phyloP scores from a whole-genome alignment of 805 yeast species.

The Wickerhamomyces kurtzmanii region DNA sequence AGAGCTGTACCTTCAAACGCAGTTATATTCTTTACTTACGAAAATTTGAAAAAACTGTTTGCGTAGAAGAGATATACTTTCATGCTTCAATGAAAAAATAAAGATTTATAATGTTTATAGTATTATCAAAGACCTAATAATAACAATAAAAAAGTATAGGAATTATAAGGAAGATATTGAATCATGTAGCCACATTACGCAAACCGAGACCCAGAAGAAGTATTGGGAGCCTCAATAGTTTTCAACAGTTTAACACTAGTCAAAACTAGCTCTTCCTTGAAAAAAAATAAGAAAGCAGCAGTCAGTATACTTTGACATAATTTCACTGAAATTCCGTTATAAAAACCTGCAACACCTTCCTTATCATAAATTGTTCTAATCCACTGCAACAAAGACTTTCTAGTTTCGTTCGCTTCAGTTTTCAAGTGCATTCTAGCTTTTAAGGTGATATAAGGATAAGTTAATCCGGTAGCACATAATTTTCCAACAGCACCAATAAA shows the following conservation, averaged over 20 bases:
- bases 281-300: constrained; percentile 83
- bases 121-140: too few relatives aligned
- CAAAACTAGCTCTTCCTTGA: constrained; percentile 74
- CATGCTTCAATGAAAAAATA: too few relatives aligned
- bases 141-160: too few relatives aligned
- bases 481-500: constrained; percentile 85
- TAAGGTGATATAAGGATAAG: constrained; percentile 88
- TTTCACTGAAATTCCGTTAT: constrained; percentile 75
- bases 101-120: too few relatives aligned
- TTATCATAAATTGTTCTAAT: constrained; percentile 47
- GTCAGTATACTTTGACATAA: constrained; percentile 76
- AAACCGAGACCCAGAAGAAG: too few relatives aligned
- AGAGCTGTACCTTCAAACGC: constrained; percentile 92
- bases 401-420: constrained; percentile 21
- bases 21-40: constrained; percentile 73
- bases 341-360: constrained; percentile 72
- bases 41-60: constrained; percentile 35
- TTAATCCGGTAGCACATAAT: constrained; percentile 76
- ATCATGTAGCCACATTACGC: too few relatives aligned
- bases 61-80: too few relatives aligned
- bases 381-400: constrained; percentile 33
- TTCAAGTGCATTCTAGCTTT: constrained; percentile 82
- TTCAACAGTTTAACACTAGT: constrained; percentile 47
- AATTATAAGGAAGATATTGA: too few relatives aligned
- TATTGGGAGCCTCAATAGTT: constrained; percentile 19